Evolutionary conservation across 2,329 filamentous ascomycete genomes (phyloP), one percentile per base, ranked within the genome.

Genomic region (Xylariaceae sp.): DNA sequence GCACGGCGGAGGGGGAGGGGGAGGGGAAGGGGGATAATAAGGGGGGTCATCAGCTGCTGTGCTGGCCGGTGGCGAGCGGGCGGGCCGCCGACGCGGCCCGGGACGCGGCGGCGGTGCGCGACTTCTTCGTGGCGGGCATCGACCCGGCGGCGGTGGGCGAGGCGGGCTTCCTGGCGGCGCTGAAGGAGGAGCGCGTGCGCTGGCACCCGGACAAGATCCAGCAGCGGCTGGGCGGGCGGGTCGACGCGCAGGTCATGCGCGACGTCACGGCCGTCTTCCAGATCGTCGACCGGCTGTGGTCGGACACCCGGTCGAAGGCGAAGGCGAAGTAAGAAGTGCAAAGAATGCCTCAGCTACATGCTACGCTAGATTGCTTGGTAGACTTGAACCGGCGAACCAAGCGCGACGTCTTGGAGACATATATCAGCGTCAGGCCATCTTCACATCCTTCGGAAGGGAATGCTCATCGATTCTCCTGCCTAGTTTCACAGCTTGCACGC

Each of bases 131-230:
- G 13, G 51, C 57, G 13, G 67, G 68, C 0, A 51, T 74, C 15
- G 59, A 58, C 31, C 42, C 65, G 15, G 59, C 62, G 18, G 59
- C 63, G 2, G 47, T 65, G 3, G 67, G 67, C 14, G 64, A 68
- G 47, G 59, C 52, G 37, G 60, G 62, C 8, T 67, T 69, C 32
- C 54, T 67, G 14, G 59, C 64, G 6, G 63, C 58, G 37, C 66
- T 96, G 33, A 94, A 94, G 59, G 65, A 77, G 5, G 92, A 98
- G 64, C 77, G 92, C 32, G 80, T 96, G 13, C 72, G 88, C 12
- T 98, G 92, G 92, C 92, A 98, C 64, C 92, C 92, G 4, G 92
- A 98, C 62, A 98, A 96, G 67, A 83, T 96, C 36, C 87, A 95
- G 65, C 92, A 95, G 62, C 76, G 79, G 33, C 80, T 94, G 39